phyloP scores from a whole-genome alignment of 805 yeast genomes.

The Lachancea mirantina region DNA sequence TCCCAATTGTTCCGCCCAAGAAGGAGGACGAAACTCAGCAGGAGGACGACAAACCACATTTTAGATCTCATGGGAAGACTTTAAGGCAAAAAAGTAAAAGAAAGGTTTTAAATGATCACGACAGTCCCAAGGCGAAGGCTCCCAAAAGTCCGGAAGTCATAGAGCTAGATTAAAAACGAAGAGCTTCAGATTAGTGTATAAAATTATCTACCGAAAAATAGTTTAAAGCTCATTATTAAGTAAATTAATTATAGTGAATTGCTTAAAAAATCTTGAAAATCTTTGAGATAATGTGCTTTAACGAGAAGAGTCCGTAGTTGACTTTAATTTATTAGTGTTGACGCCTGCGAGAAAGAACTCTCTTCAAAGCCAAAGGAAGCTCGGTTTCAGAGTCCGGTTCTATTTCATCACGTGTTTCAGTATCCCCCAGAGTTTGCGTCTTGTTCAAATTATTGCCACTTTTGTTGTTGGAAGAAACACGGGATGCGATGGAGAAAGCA shows the following conservation, averaged over 20 bases:
- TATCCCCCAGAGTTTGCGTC: constrained; percentile 26
- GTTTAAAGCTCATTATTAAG: no score
- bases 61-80: constrained; percentile 71
- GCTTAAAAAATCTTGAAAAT: constrained; percentile 1
- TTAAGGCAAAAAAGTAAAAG: constrained; percentile 65
- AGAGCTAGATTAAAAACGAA: constrained; percentile 51
- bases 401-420: constrained; percentile 12
- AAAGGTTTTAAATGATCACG: constrained; percentile 48
- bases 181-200: no score
- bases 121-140: constrained; percentile 54
- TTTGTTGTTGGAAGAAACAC: constrained; percentile 16
- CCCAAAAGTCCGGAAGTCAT: constrained; percentile 68
- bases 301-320: no score
- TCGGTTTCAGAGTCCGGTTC: constrained; percentile 25
- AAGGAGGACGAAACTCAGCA: constrained; percentile 32
- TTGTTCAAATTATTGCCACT: constrained; percentile 11
- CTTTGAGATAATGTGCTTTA: no score
- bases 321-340: no score
- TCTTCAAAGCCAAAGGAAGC: constrained; percentile 35
- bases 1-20: constrained; percentile 53
- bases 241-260: constrained; percentile 1
- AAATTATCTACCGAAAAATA: no score
- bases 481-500: constrained; percentile 33
- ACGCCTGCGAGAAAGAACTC: no score
- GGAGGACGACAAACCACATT: constrained; percentile 16